Evolutionary conservation across 2,329 filamentous ascomycete species (phyloP).

Genomic region (Xylaria arbuscula): DNA sequence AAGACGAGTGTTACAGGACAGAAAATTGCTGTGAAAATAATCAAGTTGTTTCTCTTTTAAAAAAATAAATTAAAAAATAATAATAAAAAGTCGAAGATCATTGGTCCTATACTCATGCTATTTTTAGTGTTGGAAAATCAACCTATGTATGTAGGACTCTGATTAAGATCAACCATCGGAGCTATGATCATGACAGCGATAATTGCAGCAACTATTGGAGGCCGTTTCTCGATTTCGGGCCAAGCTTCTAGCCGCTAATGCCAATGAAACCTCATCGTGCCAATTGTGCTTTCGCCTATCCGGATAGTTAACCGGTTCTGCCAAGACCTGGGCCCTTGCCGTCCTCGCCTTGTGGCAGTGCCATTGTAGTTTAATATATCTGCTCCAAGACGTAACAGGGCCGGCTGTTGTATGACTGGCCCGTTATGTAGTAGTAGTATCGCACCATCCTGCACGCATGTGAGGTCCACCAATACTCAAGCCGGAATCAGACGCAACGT

Average conservation of each 20-base stretch:
- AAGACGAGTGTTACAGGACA: neutral
- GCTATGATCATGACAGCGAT: neutral
- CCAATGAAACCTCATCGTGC: neutral
- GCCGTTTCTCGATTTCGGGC: neutral
- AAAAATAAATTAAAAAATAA: no score
- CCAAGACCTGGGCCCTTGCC: constrained; percentile 11
- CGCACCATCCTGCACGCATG: constrained; percentile 24
- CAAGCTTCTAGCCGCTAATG: neutral
- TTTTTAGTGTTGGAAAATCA: neutral
- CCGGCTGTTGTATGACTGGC: constrained; percentile 39
- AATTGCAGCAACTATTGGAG: neutral
- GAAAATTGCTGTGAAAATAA: neutral
- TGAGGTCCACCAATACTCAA: constrained; percentile 12
- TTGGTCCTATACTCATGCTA: no score
- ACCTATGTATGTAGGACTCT: neutral
- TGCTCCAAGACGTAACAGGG: constrained; percentile 18
- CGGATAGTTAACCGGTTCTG: constrained; percentile 28
- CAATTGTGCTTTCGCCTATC: constrained; percentile 2
- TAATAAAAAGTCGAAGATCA: no score
- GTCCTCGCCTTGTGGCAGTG: constrained; percentile 4
- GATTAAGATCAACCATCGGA: neutral
- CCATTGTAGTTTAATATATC: constrained; percentile 14
- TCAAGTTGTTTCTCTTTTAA: no score
- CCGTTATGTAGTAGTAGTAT: constrained; percentile 43
- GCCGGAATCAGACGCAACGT: constrained; percentile 30